These are phyloP conservation scores for Ananas comosus DNA, from an alignment of 176 grass and related monocot species.

Conservation along the genomic window DNA sequence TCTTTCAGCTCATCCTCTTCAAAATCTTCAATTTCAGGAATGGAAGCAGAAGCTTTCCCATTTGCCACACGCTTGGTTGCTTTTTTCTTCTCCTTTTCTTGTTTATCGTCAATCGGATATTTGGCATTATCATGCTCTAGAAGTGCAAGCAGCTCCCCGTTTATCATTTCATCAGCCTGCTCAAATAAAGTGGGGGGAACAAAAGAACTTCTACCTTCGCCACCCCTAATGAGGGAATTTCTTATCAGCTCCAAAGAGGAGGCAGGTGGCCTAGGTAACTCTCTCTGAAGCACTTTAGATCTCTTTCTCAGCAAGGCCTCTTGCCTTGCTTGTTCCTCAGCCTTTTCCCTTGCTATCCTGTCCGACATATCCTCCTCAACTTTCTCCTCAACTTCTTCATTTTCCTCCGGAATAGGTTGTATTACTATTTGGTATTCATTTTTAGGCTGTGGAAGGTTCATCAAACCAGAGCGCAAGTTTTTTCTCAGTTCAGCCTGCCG, in stretches of 20 bases:
- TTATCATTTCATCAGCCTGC: conserved; percentile 80
- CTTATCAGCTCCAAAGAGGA: conserved; percentile 58
- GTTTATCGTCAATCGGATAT: conserved; percentile 67
- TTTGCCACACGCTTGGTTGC: conserved; percentile 32
- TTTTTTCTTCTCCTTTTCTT: conserved; percentile 66
- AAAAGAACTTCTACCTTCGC: conserved; percentile 68
- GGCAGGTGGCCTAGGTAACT: conserved; percentile 67
- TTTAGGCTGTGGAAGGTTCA: conserved; percentile 61
- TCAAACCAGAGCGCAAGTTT: conserved; percentile 47
- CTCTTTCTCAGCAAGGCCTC: conserved; percentile 81
- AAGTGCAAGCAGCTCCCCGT: conserved; percentile 55
- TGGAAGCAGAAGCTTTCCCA: conserved; percentile 16
- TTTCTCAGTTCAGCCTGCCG: conserved; percentile 66
- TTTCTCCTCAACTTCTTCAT: conserved; percentile 61
- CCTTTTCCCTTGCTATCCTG: conserved; percentile 57
- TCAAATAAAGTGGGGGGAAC: conserved; percentile 81
- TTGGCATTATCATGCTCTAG: conserved; percentile 84
- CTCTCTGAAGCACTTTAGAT: conserved; percentile 88
- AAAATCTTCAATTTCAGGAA: conserved; percentile 85
- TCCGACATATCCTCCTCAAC: conserved; percentile 90
- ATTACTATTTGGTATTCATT: conserved; percentile 92
- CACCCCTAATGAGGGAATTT: conserved; percentile 57
- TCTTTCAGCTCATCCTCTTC: conserved; percentile 58
- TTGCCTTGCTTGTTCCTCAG: conserved; percentile 57
- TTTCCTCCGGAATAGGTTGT: conserved; percentile 51